Conservation (phyloP, 2,329 filamentous ascomycete genomes). For the Stagonosporopsis rhizophila region DNA sequence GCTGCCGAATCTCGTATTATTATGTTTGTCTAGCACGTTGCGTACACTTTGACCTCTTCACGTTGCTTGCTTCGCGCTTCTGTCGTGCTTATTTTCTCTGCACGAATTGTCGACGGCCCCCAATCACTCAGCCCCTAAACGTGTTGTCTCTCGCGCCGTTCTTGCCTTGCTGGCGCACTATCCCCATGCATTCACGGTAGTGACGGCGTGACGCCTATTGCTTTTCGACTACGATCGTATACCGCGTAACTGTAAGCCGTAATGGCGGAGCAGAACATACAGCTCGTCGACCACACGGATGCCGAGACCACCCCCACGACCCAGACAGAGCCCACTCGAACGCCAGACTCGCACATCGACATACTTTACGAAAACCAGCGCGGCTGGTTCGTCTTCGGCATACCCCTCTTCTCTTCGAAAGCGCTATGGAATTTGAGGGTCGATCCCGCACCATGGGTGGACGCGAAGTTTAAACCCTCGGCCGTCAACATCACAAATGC, state of each 20-base stretch:
- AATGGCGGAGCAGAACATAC: slow-evolving; percentile 68
- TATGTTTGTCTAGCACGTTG: slow-evolving; percentile 8
- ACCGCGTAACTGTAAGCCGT: neutral
- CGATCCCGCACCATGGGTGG: slow-evolving; percentile 89
- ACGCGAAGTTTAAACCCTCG: slow-evolving; percentile 61
- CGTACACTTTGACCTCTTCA: neutral
- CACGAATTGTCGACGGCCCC: slow-evolving; percentile 14
- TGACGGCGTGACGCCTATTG: slow-evolving; percentile 32
- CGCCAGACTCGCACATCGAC: slow-evolving; percentile 63
- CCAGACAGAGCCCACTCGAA: slow-evolving; percentile 27
- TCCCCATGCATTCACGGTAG: slow-evolving; percentile 42
- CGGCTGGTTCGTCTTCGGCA: slow-evolving; percentile 86
- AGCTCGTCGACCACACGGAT: slow-evolving; percentile 65
- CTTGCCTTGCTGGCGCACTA: slow-evolving; percentile 29
- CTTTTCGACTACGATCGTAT: slow-evolving; percentile 6
- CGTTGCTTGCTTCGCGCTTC: neutral
- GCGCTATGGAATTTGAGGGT: slow-evolving; percentile 77
- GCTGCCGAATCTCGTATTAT: neutral
- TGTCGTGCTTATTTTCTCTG: slow-evolving; percentile 9
- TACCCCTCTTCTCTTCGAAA: slow-evolving; percentile 85
- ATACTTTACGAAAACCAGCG: slow-evolving; percentile 96
- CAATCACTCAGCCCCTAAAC: slow-evolving; percentile 24
- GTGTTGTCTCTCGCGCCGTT: slow-evolving; percentile 20
- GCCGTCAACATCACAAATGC: slow-evolving; percentile 80
- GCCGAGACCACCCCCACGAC: slow-evolving; percentile 43